Evolutionary conservation across 1,284 basidiomycete genomes (phyloP).

Genomic region (Leccinum fuscescens): DNA sequence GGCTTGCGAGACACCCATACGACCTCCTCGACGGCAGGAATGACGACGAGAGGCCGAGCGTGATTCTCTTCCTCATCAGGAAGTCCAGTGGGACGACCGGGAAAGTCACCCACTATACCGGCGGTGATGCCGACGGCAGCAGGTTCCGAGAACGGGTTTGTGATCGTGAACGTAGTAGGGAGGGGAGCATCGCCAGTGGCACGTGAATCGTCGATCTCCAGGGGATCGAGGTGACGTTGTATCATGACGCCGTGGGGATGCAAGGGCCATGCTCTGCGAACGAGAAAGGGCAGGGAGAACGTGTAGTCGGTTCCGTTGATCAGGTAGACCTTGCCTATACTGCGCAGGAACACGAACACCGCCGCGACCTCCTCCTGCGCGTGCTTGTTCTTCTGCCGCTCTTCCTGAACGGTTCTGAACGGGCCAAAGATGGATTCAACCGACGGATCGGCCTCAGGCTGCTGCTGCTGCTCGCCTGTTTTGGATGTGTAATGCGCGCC

Average conservation of each 20-base stretch:
- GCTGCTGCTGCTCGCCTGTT: constrained; percentile 19
- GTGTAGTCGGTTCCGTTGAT: constrained; percentile 74
- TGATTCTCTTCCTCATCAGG: constrained; percentile 55
- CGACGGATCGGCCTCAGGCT: constrained; percentile 31
- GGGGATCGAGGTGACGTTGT: constrained; percentile 69
- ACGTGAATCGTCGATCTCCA: constrained; percentile 66
- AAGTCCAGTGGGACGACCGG: constrained; percentile 40
- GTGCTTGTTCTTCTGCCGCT: constrained; percentile 33
- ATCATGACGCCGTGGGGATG: constrained; percentile 74
- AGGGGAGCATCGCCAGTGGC: constrained; percentile 59
- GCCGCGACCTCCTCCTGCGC: constrained; percentile 46
- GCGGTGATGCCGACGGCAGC: constrained; percentile 62
- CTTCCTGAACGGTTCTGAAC: constrained; percentile 39
- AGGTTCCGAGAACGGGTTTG: constrained; percentile 75
- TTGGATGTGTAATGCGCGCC: constrained; percentile 40
- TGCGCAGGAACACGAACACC: constrained; percentile 78
- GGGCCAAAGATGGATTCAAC: constrained; percentile 56
- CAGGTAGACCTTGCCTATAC: constrained; percentile 72
- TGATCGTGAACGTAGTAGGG: constrained; percentile 76
- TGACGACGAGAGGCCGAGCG: constrained; percentile 45
- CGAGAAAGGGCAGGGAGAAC: constrained; percentile 80
- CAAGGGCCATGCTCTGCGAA: constrained; percentile 77
- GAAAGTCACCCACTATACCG: constrained; percentile 51
- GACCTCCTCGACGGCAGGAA: constrained; percentile 61
- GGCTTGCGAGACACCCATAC: constrained; percentile 56